phyloP scores from a whole-genome alignment of 805 yeast species.

The Pichia cephalocereana region DNA sequence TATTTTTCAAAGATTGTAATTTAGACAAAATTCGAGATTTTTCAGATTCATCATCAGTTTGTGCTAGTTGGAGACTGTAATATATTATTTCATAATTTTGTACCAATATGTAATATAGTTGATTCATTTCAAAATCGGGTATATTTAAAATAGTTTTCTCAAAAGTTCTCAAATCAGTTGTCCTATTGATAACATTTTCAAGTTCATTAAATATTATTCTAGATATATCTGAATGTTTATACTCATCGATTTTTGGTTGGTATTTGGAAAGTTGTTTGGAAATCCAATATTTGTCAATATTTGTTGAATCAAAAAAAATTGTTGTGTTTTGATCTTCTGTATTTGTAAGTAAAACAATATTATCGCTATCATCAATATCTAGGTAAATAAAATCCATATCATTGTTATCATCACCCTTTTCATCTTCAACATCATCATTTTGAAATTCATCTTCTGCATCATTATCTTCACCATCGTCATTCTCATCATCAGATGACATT shows the following conservation, averaged over 20 bases:
- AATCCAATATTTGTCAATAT: conserved; percentile 38
- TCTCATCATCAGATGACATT: conserved; percentile 31
- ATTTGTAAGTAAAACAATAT: conserved; percentile 11
- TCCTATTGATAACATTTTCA: conserved; percentile 19
- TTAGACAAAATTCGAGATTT: conserved; percentile 33
- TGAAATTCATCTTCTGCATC: conserved; percentile 23
- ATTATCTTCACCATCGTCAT: conserved; percentile 23
- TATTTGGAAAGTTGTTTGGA: conserved; percentile 37
- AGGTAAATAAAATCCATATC: conserved; percentile 24
- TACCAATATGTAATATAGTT: conserved; percentile 39
- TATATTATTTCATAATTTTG: conserved; percentile 30
- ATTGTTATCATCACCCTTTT: conserved; percentile 6
- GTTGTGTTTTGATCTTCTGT: conserved; percentile 2
- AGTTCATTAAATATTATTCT: conserved; percentile 33
- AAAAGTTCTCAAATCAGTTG: conserved; percentile 32
- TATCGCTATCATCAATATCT: conserved; percentile 14
- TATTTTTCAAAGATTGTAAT: conserved; percentile 35
- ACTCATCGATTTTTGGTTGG: conserved; percentile 29
- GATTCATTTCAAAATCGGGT: conserved; percentile 43
- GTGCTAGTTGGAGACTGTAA: conserved; percentile 22
- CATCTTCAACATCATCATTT: conserved; percentile 20
- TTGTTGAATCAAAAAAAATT: conserved; percentile 11
- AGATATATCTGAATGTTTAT: conserved; percentile 28
- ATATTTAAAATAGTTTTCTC: conserved; percentile 47
- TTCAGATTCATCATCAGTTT: conserved; percentile 16